A percentile compares a stretch with the other conserved stretches of the same genome.
Evolutionary conservation across 495 filamentous ascomycete species (phyloP).

Genomic region (Penicillium maclennaniae): DNA sequence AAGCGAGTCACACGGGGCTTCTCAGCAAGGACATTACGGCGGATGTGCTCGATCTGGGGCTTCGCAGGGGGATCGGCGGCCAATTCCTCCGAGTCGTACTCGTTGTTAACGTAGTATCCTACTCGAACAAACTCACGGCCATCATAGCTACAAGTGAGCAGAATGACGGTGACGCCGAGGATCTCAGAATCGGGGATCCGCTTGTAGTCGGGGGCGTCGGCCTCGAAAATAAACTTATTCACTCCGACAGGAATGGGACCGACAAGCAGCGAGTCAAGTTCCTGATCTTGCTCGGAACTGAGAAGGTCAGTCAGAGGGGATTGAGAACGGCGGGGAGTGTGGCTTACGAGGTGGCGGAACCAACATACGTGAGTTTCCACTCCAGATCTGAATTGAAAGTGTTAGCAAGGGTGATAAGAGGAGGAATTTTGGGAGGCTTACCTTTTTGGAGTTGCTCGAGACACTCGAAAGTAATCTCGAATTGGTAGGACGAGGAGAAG

Average conservation of each 20-base stretch:
- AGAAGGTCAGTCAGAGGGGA: conserved; percentile 20
- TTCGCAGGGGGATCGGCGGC: conserved; percentile 83
- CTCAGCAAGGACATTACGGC: conserved; percentile 88
- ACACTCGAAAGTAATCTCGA: conserved; percentile 98
- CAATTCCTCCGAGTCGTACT: conserved; percentile 90
- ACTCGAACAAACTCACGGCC: conserved; percentile 95
- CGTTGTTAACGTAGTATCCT: conserved; percentile 98
- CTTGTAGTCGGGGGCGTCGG: conserved; percentile 81
- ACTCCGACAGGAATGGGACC: conserved; percentile 94
- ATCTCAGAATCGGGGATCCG: conserved; percentile 93
- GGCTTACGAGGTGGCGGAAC: conserved; percentile 90
- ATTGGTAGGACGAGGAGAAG: conserved; percentile 84
- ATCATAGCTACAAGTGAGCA: conserved; percentile 95
- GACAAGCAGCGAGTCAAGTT: conserved; percentile 93
- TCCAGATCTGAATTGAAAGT: conserved; percentile 68
- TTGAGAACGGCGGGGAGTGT: not conserved
- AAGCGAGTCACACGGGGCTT: conserved; percentile 97
- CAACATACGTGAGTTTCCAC: conserved; percentile 99
- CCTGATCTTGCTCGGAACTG: conserved; percentile 94
- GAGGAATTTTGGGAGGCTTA: conserved; percentile 26
- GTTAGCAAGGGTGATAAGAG: conserved; percentile 8
- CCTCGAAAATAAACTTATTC: conserved; percentile 98
- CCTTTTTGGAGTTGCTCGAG: conserved; percentile 90
- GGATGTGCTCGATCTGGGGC: conserved; percentile 85
- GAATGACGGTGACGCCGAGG: conserved; percentile 92